phyloP scores from a whole-genome alignment of 257 asterid species.

The Gentiana macrophylla region DNA sequence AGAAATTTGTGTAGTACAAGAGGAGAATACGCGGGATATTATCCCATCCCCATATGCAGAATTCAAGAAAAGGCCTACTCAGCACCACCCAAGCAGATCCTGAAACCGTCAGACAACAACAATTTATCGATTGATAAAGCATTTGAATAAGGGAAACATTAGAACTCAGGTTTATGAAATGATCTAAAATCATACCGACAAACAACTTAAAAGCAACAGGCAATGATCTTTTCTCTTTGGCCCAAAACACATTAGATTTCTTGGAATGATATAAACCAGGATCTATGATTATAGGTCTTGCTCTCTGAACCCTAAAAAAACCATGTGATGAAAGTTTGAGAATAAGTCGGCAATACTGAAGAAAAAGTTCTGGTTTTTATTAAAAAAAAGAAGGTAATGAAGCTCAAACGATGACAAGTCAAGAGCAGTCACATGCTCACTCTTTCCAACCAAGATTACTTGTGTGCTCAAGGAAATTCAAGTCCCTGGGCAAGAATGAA shows the following conservation, averaged over 20 bases:
- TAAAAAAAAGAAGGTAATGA: slow-evolving; percentile 1
- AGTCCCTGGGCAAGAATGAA: slow-evolving; percentile 94
- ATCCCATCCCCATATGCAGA: slow-evolving; percentile 99
- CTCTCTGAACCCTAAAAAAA: slow-evolving; percentile 66
- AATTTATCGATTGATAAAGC: no score
- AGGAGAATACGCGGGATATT: slow-evolving; percentile 94
- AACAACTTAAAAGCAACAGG: slow-evolving; percentile 90
- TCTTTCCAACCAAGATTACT: slow-evolving; percentile 97
- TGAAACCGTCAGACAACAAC: slow-evolving; percentile 13
- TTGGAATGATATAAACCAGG: slow-evolving; percentile 82
- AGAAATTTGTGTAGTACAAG: slow-evolving; percentile 85
- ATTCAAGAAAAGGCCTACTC: slow-evolving; percentile 75
- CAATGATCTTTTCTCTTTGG: slow-evolving; percentile 79
- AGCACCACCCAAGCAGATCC: slow-evolving; percentile 81
- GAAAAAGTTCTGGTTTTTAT: no score
- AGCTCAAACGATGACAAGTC: slow-evolving; percentile 1
- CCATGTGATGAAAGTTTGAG: slow-evolving; percentile 2
- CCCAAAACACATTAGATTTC: slow-evolving; percentile 95
- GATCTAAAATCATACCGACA: slow-evolving; percentile 35
- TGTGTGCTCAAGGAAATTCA: slow-evolving; percentile 92
- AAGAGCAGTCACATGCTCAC: slow-evolving; percentile 38
- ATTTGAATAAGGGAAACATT: background rate
- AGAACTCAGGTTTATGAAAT: background rate
- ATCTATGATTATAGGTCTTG: slow-evolving; percentile 74
- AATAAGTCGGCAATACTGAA: slow-evolving; percentile 5